Base-by-base conservation (phyloP, 2,329 filamentous ascomycete genomes). In the Fusarium incarnatum region DNA sequence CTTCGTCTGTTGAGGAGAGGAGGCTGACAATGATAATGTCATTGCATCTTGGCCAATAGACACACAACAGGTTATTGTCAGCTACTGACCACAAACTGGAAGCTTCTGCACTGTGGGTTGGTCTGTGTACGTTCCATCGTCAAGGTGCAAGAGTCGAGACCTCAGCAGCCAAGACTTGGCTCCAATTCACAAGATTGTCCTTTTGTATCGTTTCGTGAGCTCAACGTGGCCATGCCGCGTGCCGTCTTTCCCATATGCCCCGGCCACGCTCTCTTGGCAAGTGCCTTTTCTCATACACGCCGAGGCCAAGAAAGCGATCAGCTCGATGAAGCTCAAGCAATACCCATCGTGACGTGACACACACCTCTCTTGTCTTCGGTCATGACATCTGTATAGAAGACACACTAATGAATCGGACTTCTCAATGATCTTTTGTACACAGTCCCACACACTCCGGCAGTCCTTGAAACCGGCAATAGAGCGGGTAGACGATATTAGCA, bases 81-180 rank as follows among this genome's bases (percentile, higher is more conserved):
- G 34, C 37, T 22, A 30, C 22, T 55, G 6, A 20, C 15, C 48
- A 60, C 46, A 40, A 63, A 60, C 49, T 37, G 47, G 20, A 18
- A 25, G 30, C 30, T 37, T 37, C 32, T 53, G 23, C 23, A 15
- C 13, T 53, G 22, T 10, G n/a, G 44, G n/a, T 55, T 47, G 34
- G 34, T 37, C 34, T 37, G 34, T 37, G 34, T 37, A n/a, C 34
- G 34, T 37, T 37, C 34, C 34, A 37, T 37, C 18, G 34, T 62
- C 42, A 55, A 67, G 55, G 57, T 56, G 30, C 44, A 59, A 72
- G 65, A 73, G 73, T 75, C 73, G 53, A 68, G 73, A 75, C 73
- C 65, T 68, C 56, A 64, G 53, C 63, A 65, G 73, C 73, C 73
- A 75, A 75, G 73, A 64, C 73, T 75, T 75, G 73, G 73, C 73